Conservation (phyloP, 2,329 filamentous ascomycete genomes). For the Penicillium sumatraense region DNA sequence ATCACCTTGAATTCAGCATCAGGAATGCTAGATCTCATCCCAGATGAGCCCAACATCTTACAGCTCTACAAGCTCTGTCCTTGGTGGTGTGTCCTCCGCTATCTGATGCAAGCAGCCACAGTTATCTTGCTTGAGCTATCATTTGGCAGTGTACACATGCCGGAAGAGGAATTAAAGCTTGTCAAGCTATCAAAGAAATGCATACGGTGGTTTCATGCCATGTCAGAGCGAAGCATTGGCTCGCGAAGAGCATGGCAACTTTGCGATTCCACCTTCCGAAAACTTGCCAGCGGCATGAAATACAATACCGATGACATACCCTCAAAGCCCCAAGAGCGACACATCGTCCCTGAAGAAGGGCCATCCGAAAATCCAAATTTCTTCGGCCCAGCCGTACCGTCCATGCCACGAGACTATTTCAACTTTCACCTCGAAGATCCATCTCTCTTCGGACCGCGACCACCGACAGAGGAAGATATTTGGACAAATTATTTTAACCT, state of each 20-base stretch:
- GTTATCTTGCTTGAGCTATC: conserved; percentile 53
- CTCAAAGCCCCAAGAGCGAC: conserved; percentile 18
- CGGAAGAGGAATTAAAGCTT: conserved; percentile 43
- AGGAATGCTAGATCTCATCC: conserved; percentile 46
- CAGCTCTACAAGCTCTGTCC: conserved; percentile 47
- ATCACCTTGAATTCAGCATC: conserved; percentile 45
- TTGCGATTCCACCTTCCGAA: conserved; percentile 42
- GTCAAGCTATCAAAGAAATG: conserved; percentile 47
- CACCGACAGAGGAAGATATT: conserved; percentile 12
- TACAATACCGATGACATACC: conserved; percentile 41
- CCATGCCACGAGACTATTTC: conserved; percentile 17
- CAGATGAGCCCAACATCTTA: conserved; percentile 45
- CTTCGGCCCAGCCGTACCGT: background rate
- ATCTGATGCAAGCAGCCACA: conserved; percentile 50
- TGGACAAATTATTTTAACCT: conserved; percentile 18
- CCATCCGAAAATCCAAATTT: background rate
- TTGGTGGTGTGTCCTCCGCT: conserved; percentile 54
- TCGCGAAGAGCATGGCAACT: conserved; percentile 49
- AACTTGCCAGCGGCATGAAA: conserved; percentile 40
- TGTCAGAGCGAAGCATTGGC: conserved; percentile 44
- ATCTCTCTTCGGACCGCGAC: conserved; percentile 10
- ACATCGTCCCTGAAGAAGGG: conserved; percentile 7
- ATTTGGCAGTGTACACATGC: conserved; percentile 49
- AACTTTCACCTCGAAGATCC: conserved; percentile 13
- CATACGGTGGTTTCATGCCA: conserved; percentile 48